phyloP scores from a whole-genome alignment of 768 basidiomycete genomes.

The Psilocybe subaeruginosa region DNA sequence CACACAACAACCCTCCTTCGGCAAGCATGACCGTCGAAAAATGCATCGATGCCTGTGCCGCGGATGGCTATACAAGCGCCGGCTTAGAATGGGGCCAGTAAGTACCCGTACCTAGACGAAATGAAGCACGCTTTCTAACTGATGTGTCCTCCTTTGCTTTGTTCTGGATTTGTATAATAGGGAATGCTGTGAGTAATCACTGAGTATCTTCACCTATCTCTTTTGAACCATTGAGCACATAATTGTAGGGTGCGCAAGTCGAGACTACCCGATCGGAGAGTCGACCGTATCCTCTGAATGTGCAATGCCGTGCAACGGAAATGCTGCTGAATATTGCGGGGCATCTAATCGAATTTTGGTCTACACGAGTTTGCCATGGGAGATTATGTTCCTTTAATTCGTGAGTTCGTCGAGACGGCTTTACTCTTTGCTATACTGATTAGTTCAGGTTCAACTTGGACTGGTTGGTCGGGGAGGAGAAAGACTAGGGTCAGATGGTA shows the following conservation, averaged over 20 bases:
- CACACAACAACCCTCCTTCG: slow-evolving; percentile 5
- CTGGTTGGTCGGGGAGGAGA: too few species aligned
- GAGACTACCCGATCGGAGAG: slow-evolving; percentile 11
- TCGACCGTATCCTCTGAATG: slow-evolving; percentile 6
- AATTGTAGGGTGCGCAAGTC: slow-evolving; percentile 10
- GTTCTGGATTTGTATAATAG: neutral
- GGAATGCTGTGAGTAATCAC: slow-evolving; percentile 9
- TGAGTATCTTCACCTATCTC: neutral
- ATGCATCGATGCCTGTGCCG: slow-evolving; percentile 16
- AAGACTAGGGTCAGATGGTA: too few species aligned
- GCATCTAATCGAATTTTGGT: slow-evolving; percentile 8
- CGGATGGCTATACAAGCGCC: slow-evolving; percentile 10
- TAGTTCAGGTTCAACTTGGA: too few species aligned
- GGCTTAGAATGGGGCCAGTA: slow-evolving; percentile 16
- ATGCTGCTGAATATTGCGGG: slow-evolving; percentile 11
- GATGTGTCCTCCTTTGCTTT: neutral
- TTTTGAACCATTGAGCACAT: too few species aligned
- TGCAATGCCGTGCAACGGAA: slow-evolving; percentile 11
- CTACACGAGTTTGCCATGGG: slow-evolving; percentile 8
- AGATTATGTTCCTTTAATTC: neutral
- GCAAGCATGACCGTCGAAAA: slow-evolving; percentile 17
- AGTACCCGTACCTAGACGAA: neutral
- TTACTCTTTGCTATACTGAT: too few species aligned
- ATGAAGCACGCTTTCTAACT: neutral
- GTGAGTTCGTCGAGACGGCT: too few species aligned